Base-by-base conservation (phyloP, 192 early-diverging fungal species). In the Rhizoclosmatium sp. region DNA sequence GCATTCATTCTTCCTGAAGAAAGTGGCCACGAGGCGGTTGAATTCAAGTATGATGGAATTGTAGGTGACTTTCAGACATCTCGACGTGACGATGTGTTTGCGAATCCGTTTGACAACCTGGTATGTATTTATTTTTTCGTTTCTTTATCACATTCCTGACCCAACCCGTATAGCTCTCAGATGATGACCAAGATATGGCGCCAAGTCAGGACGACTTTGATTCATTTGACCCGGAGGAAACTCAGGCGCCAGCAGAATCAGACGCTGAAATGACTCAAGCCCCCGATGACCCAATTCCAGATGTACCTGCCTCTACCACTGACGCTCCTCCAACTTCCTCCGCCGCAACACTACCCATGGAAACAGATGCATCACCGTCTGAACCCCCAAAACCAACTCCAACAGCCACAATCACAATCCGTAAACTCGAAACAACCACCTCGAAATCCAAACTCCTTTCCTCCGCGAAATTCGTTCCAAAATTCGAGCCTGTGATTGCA, bases 391-490 rank as follows among this genome's bases (percentile, higher is more conserved):
- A 9, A 23, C 31, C 45, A 69, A 0, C 45, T 3, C 68, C n/a
- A 23, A 14, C 49, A 62, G 2, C 54, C 10, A 19, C 51, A 40
- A 40, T 73, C 58, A 54, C 71, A 23, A 60, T 59, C 21, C 59
- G 74, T 2, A 75, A 45, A 41, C 44, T 72, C 42, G 74, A 75
- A 65, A 47, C 74, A 31, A n/a, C 71, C 5, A 7, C 48, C 21
- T n/a, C 39, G 7, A 51, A 59, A 59, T 14, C 56, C n/a, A 47
- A 21, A 9, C 7, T 19, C 7, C 23, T 64, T 16, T 46, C 79
- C 4, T 31, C 68, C 21, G 58, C 75, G 3, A 58, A 62, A 42
- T 82, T 80, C 67, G 78, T 76, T 56, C 82, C 81, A 5, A 83
- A 79, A 19, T 56, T 71, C 19, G 58, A 21, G 4, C 9, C 48